A percentile compares a stretch with the other conserved stretches of the same genome.
Conservation (phyloP, 495 filamentous ascomycete species). For the Annulohypoxylon stygium region DNA sequence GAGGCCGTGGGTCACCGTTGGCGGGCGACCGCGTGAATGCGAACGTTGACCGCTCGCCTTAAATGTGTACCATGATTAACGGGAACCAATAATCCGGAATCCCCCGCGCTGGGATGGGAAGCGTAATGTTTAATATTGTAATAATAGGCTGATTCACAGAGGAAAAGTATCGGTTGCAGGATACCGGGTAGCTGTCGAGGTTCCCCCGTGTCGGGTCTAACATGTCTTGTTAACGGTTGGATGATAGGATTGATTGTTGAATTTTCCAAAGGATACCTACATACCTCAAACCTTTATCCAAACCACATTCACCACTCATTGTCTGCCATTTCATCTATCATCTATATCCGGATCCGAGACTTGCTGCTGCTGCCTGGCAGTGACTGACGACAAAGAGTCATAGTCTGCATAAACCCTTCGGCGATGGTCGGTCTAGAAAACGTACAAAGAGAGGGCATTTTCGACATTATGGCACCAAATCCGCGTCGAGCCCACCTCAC, state of each 20-base stretch:
- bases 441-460: neutral
- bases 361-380: neutral
- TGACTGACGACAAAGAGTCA: slow-evolving; percentile 8
- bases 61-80: neutral
- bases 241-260: neutral
- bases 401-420: neutral
- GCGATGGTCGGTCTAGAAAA: slow-evolving; percentile 2
- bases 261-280: neutral
- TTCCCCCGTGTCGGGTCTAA: neutral
- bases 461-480: neutral
- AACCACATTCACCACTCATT: neutral
- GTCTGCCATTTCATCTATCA: neutral
- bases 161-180: neutral
- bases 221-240: neutral
- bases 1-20: slow-evolving; percentile 23
- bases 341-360: slow-evolving; percentile 13
- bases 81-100: neutral
- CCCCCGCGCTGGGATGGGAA: neutral
- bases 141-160: neutral
- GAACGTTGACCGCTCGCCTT: neutral
- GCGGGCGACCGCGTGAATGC: slow-evolving; percentile 9
- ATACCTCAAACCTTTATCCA: slow-evolving; percentile 2
- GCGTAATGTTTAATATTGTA: slow-evolving; percentile 42
- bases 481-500: neutral
- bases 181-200: neutral